phyloP scores from a whole-genome alignment of 805 yeast genomes.

The Blastobotrys americana region DNA sequence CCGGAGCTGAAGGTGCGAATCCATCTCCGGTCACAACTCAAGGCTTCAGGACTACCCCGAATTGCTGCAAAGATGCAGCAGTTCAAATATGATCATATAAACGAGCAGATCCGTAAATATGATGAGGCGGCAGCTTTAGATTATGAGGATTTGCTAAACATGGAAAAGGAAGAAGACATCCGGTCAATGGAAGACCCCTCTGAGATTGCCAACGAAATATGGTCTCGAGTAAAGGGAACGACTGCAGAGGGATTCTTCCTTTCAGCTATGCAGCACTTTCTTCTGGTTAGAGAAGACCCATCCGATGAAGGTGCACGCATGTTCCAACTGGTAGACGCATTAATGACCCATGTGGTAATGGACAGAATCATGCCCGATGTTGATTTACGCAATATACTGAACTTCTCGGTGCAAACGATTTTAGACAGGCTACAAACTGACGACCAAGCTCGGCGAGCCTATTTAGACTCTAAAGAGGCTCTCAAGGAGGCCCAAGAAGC shows the following conservation, averaged over 20 bases:
- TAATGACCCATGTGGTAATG: constrained; percentile 54
- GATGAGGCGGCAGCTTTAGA: constrained; percentile 51
- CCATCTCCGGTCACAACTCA: constrained; percentile 53
- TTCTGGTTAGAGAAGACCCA: constrained; percentile 39
- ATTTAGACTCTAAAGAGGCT: constrained; percentile 46
- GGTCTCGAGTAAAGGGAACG: constrained; percentile 51
- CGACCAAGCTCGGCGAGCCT: constrained; percentile 74
- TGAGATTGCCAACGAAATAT: constrained; percentile 53
- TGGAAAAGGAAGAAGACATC: constrained; percentile 38
- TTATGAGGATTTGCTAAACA: constrained; percentile 37
- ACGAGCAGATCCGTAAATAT: constrained; percentile 60
- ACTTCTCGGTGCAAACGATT: constrained; percentile 67
- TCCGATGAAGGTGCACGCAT: constrained; percentile 40
- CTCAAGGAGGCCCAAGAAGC: constrained; percentile 49
- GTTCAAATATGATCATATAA: constrained; percentile 51
- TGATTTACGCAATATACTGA: constrained; percentile 58
- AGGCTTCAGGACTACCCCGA: constrained; percentile 48
- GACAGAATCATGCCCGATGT: constrained; percentile 39
- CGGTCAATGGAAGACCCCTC: constrained; percentile 65
- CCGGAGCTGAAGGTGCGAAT: constrained; percentile 36
- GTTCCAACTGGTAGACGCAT: constrained; percentile 55
- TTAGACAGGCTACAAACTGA: constrained; percentile 73
- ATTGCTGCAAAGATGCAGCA: constrained; percentile 46
- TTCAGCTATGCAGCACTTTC: constrained; percentile 60
- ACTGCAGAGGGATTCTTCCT: constrained; percentile 53